Conservation (phyloP, 139 green algal genomes). For the Chlorella sp. region DNA sequence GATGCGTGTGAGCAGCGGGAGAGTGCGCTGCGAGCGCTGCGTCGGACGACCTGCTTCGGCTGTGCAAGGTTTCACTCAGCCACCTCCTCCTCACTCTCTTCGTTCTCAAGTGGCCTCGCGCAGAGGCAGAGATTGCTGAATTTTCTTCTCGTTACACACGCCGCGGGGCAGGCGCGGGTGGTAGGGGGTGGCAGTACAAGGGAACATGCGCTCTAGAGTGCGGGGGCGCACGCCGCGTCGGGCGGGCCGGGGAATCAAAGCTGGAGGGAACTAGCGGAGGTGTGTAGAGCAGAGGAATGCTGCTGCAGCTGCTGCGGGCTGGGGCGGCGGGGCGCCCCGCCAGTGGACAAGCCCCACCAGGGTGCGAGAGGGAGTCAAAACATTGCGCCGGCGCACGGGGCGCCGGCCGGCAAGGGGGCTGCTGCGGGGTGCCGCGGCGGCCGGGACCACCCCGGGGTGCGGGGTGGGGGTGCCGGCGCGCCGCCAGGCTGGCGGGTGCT, state of each 20-base stretch:
- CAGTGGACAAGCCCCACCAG: not conserved
- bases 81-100: too few relatives aligned
- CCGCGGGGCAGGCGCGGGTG: not conserved
- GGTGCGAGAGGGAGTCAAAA: not conserved
- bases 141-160: conserved; percentile 16
- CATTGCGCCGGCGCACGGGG: not conserved
- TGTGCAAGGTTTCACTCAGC: too few relatives aligned
- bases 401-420: not conserved
- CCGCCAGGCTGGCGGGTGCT: not conserved
- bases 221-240: not conserved
- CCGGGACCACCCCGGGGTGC: too few relatives aligned
- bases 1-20: too few relatives aligned
- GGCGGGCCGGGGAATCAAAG: conserved; percentile 12
- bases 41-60: too few relatives aligned
- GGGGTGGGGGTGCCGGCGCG: not conserved
- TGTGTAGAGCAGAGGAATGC: not conserved
- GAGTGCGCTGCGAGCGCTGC: too few relatives aligned
- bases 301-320: conserved; percentile 20
- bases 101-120: too few relatives aligned
- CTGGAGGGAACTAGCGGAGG: not conserved
- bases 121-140: not conserved
- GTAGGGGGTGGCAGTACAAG: not conserved
- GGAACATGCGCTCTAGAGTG: not conserved
- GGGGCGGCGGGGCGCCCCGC: too few relatives aligned
- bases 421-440: not conserved